Evolutionary conservation across 331 rosid species (phyloP).

Genomic region (Acacia concinna): DNA sequence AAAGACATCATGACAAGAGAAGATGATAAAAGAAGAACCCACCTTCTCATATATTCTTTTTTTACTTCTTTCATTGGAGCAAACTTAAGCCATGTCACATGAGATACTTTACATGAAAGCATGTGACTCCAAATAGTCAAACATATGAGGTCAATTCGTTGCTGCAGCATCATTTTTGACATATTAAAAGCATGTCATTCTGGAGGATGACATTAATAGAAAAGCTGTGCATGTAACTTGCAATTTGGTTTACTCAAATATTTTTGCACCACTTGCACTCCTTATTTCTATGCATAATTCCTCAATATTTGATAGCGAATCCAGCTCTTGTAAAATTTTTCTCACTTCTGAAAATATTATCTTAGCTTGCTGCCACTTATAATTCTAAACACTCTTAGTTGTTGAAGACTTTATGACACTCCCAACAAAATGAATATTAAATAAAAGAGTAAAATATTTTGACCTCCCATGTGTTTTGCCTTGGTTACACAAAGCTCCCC

Average conservation of each 20-base stretch:
- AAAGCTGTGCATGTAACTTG: neutral
- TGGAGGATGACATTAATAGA: fast-evolving
- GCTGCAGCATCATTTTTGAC: neutral
- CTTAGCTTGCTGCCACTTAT: too few relatives aligned
- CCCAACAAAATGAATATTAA: too few relatives aligned
- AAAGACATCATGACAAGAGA: neutral
- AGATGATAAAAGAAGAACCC: neutral
- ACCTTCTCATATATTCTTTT: neutral
- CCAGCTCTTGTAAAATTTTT: neutral
- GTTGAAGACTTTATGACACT: neutral
- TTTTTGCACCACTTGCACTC: neutral
- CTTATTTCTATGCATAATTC: neutral
- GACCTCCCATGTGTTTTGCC: too few relatives aligned
- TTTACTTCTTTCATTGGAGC: neutral
- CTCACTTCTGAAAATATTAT: too few relatives aligned
- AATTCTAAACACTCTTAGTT: too few relatives aligned
- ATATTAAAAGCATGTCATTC: too few relatives aligned
- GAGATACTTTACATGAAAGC: neutral
- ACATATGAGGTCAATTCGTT: neutral
- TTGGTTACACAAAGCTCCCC: too few relatives aligned
- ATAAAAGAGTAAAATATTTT: too few relatives aligned
- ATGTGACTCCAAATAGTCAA: neutral
- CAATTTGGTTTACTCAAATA: neutral
- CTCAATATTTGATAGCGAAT: neutral
- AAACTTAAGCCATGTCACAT: constrained; percentile 7